These are phyloP conservation scores for Geotrichum klebahnii DNA, from an alignment of 1,139 yeast genomes.

Conservation along the genomic window DNA sequence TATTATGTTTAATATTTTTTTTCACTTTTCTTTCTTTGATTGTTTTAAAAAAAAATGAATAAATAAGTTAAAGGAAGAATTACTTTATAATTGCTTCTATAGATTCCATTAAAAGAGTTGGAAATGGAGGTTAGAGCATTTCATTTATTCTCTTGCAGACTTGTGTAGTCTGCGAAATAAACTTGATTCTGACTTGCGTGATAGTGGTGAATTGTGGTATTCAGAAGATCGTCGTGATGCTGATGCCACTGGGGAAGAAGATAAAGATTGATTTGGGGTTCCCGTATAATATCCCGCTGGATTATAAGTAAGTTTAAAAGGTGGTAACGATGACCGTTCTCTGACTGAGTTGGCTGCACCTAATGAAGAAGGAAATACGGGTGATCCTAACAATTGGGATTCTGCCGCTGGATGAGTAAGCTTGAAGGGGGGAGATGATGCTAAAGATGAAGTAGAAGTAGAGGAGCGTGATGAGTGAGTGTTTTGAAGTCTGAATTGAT, in stretches of 20 bases:
- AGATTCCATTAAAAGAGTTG: too few relatives aligned
- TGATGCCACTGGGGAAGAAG: not conserved
- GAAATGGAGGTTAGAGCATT: too few relatives aligned
- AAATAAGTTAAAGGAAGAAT: too few relatives aligned
- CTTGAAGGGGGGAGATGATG: not conserved
- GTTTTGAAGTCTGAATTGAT: slow-evolving; percentile 47
- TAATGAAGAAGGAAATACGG: slow-evolving; percentile 20
- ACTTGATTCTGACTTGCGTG: slow-evolving; percentile 3
- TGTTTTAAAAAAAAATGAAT: too few relatives aligned
- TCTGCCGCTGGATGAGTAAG: too few relatives aligned
- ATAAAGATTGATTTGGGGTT: slow-evolving; percentile 1
- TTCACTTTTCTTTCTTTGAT: too few relatives aligned
- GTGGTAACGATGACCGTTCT: slow-evolving; percentile 5
- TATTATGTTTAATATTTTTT: too few relatives aligned
- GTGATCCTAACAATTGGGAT: slow-evolving; percentile 19
- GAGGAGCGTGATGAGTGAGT: slow-evolving; percentile 25
- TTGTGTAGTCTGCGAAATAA: slow-evolving; percentile 11
- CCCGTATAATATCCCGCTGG: slow-evolving; percentile 22
- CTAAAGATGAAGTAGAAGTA: not conserved
- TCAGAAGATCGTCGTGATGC: not conserved
- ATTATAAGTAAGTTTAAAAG: slow-evolving; percentile 13
- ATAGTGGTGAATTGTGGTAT: not conserved
- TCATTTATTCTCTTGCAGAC: not conserved
- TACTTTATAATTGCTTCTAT: too few relatives aligned
- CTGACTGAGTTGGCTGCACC: slow-evolving; percentile 12